These are phyloP conservation scores for Pseudognaphalium luteoalbum DNA, from an alignment of 129 eudicot genomes.

Conservation along the genomic window DNA sequence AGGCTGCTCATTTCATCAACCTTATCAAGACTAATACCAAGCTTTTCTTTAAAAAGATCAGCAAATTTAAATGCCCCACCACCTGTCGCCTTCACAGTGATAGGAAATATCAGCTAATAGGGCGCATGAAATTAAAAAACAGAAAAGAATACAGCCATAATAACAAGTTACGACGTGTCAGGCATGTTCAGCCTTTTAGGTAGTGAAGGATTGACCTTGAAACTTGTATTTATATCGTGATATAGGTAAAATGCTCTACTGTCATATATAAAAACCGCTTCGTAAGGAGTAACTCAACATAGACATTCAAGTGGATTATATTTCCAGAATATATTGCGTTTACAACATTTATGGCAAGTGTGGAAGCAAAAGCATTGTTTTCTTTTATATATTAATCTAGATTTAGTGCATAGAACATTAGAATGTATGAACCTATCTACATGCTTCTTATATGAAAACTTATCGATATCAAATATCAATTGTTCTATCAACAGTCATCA, in stretches of 20 bases:
- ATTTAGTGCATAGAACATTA: slow-evolving; percentile 11
- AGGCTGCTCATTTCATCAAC: slow-evolving; percentile 92
- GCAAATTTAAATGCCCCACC: slow-evolving; percentile 97
- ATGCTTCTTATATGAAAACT: not conserved
- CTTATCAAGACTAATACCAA: slow-evolving; percentile 79
- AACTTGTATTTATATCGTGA: not conserved
- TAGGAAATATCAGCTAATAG: slow-evolving; percentile 18
- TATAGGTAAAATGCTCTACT: not conserved
- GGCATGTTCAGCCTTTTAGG: not conserved
- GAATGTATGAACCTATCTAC: slow-evolving; percentile 12
- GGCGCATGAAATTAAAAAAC: slow-evolving; percentile 13
- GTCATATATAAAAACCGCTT: not conserved
- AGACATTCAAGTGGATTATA: slow-evolving; percentile 11
- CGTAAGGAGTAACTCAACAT: not conserved
- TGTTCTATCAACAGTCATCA: slow-evolving; percentile 32
- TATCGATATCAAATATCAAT: slow-evolving; percentile 10
- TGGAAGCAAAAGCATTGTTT: slow-evolving; percentile 5
- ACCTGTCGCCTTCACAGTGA: slow-evolving; percentile 86
- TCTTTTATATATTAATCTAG: slow-evolving; percentile 10
- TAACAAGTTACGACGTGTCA: slow-evolving; percentile 3
- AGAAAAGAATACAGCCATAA: slow-evolving; percentile 23
- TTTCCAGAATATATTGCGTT: not conserved
- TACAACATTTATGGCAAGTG: not conserved
- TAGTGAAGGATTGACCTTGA: not conserved
- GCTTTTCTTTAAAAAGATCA: slow-evolving; percentile 81